These are phyloP conservation scores for Ochromonas danica DNA, from an alignment of 108 stramenopile genomes.

Conservation along the genomic window DNA sequence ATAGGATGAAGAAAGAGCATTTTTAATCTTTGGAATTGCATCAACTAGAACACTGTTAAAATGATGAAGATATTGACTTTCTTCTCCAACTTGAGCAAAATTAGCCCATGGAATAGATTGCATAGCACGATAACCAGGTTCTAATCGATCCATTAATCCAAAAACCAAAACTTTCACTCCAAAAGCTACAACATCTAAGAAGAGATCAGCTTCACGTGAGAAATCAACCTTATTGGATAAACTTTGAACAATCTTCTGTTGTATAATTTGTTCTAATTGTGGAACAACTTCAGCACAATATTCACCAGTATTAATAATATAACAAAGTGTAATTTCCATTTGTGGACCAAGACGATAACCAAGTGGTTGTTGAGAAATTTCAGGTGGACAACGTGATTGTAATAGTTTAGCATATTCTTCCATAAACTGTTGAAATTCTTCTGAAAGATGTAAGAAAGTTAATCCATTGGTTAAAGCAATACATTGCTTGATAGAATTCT, in stretches of 20 bases:
- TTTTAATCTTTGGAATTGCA: neutral
- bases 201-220: neutral
- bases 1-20: conserved; percentile 11
- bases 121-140: conserved; percentile 22
- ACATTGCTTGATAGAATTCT: conserved; percentile 83
- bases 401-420: conserved; percentile 54
- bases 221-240: conserved; percentile 26
- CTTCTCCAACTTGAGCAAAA: conserved; percentile 24
- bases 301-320: conserved; percentile 91
- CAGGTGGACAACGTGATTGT: conserved; percentile 71
- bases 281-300: conserved; percentile 86
- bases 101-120: conserved; percentile 6
- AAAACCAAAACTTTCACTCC: conserved; percentile 17
- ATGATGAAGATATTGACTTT: conserved; percentile 26
- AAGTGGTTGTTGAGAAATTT: conserved; percentile 56
- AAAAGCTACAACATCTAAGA: conserved; percentile 33
- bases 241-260: neutral
- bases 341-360: conserved; percentile 63
- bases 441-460: conserved; percentile 82
- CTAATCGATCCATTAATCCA: conserved; percentile 33
- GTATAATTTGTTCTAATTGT: conserved; percentile 18
- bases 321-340: conserved; percentile 82
- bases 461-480: conserved; percentile 89
- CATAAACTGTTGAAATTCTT: conserved; percentile 79
- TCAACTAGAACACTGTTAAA: neutral